Conservation (phyloP, 1,284 basidiomycete genomes). For the Cryptococcus jaspeensis region DNA sequence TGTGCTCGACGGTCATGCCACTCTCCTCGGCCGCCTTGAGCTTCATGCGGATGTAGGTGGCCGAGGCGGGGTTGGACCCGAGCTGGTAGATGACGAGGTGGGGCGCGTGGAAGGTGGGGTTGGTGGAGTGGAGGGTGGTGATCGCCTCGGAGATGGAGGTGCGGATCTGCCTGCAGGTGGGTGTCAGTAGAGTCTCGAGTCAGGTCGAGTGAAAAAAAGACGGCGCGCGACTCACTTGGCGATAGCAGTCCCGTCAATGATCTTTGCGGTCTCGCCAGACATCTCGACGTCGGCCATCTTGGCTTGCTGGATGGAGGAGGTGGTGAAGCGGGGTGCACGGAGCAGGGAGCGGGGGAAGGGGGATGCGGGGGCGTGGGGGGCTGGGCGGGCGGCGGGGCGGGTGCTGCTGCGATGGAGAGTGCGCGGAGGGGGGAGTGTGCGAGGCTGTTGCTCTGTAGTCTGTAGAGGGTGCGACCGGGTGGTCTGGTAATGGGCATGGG, state of each 20-base stretch:
- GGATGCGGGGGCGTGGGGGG: not conserved
- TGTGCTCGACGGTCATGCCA: constrained; percentile 84
- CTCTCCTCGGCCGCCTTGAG: constrained; percentile 91
- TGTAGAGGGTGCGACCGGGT: too few species aligned
- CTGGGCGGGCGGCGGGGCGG: not conserved
- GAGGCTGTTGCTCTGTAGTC: too few species aligned
- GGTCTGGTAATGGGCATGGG: too few species aligned
- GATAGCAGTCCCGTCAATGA: constrained; percentile 84
- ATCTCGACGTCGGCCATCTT: constrained; percentile 20
- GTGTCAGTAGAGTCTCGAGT: not conserved
- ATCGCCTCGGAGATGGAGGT: constrained; percentile 69
- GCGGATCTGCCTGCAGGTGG: constrained; percentile 68
- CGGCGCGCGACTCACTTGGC: constrained; percentile 66
- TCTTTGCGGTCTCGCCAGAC: constrained; percentile 49
- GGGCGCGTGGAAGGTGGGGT: constrained; percentile 78
- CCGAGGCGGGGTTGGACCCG: constrained; percentile 84
- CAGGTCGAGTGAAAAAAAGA: too few species aligned
- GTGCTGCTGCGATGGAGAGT: not conserved
- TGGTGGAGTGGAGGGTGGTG: constrained; percentile 58
- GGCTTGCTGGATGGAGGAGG: constrained; percentile 2
- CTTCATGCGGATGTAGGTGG: constrained; percentile 97
- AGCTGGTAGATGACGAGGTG: constrained; percentile 93
- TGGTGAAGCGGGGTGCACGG: not conserved
- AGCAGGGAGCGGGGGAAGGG: not conserved
- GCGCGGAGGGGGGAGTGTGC: too few species aligned